These are phyloP conservation scores for Tolypocladium album DNA, from an alignment of 2,329 filamentous ascomycete genomes.

Conservation along the genomic window DNA sequence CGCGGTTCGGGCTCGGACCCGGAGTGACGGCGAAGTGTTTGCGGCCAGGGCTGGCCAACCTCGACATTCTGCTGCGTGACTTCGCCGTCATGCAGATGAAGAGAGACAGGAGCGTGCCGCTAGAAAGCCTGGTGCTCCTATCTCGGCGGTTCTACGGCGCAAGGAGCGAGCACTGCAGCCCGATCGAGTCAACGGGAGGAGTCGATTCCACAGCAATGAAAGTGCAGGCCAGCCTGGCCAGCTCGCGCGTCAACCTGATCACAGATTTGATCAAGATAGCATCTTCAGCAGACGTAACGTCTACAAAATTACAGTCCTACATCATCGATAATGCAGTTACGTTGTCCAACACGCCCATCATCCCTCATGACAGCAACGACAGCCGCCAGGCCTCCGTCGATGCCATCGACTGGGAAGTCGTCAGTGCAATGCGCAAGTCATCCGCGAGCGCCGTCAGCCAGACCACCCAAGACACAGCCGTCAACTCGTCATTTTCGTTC, in stretches of 20 bases:
- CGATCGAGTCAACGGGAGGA: background rate
- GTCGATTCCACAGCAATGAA: background rate
- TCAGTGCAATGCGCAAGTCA: background rate
- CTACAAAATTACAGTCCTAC: background rate
- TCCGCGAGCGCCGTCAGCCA: background rate
- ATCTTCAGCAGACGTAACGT: background rate
- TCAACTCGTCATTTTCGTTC: background rate
- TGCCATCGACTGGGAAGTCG: constrained; percentile 1
- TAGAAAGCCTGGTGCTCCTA: constrained; percentile 20
- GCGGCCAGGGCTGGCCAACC: constrained; percentile 10
- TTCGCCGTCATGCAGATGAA: constrained; percentile 17
- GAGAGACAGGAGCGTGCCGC: constrained; percentile 9
- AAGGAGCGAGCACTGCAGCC: constrained; percentile 1
- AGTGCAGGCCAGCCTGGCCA: background rate
- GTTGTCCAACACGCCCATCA: background rate
- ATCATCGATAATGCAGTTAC: background rate
- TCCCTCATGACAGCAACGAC: background rate
- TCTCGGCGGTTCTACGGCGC: constrained; percentile 23
- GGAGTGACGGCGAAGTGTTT: constrained; percentile 12
- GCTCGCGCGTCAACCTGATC: background rate
- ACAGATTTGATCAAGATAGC: background rate
- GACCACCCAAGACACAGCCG: background rate
- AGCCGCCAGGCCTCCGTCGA: background rate
- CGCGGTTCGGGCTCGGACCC: constrained; percentile 22
- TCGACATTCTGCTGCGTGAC: constrained; percentile 14